These are phyloP conservation scores for Borovskyia barvae DNA, from an alignment of 208 protist genomes.

Conservation along the genomic window DNA sequence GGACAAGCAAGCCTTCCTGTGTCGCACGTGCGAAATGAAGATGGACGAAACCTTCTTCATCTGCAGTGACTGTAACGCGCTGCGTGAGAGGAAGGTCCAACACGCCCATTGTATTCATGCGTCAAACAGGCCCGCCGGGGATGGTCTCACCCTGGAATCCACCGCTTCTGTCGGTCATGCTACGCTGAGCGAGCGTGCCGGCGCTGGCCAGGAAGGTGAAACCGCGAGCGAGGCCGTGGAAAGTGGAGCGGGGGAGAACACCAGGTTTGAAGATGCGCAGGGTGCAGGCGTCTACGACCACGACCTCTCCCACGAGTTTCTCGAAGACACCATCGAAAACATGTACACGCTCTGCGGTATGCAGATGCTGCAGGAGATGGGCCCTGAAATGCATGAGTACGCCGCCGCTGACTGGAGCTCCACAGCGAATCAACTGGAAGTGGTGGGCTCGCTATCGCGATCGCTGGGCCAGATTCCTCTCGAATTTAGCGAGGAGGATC, in stretches of 20 bases:
- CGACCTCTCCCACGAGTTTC: constrained; percentile 70
- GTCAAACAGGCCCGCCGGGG: too few species aligned
- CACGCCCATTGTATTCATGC: constrained; percentile 3
- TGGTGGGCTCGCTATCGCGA: constrained; percentile 31
- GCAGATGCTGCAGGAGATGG: constrained; percentile 57
- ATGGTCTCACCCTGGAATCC: too few species aligned
- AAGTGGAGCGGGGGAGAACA: too few species aligned
- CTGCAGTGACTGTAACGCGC: constrained; percentile 64
- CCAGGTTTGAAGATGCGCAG: background rate
- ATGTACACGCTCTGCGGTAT: constrained; percentile 60
- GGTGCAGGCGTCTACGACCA: constrained; percentile 40
- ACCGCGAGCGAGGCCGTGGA: too few species aligned
- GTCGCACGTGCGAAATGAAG: constrained; percentile 78
- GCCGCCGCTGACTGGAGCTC: constrained; percentile 28
- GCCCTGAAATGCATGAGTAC: constrained; percentile 35
- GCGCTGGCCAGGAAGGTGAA: background rate
- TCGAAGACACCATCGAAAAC: constrained; percentile 84
- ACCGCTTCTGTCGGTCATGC: too few species aligned
- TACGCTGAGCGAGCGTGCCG: too few species aligned
- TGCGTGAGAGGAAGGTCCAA: constrained; percentile 33
- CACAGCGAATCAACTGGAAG: constrained; percentile 13
- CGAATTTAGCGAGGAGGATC: constrained; percentile 42
- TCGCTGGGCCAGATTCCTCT: constrained; percentile 47
- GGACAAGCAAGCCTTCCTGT: constrained; percentile 67
- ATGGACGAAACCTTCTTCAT: constrained; percentile 56